Evolutionary conservation across 805 yeast genomes (phyloP).

Genomic region (Candida germanica): DNA sequence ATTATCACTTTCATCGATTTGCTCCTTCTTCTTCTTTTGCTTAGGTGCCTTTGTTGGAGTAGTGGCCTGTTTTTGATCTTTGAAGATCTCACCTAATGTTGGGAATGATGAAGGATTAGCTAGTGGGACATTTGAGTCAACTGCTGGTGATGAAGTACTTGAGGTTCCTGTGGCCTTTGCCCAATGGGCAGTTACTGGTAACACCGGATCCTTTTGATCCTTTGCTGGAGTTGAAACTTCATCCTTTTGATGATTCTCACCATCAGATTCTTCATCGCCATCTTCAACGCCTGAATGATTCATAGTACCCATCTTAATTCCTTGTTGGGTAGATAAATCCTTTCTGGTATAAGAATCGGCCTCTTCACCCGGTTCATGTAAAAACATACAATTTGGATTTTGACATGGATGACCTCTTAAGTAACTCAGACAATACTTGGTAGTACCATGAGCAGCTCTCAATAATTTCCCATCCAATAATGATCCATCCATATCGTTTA

Average conservation of each 20-base stretch:
- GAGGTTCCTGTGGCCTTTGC: slow-evolving; percentile 26
- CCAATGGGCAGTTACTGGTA: slow-evolving; percentile 77
- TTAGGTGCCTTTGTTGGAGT: slow-evolving; percentile 22
- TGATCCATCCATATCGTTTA: slow-evolving; percentile 88
- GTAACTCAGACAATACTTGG: slow-evolving; percentile 96
- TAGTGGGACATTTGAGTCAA: slow-evolving; percentile 31
- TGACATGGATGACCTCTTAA: slow-evolving; percentile 95
- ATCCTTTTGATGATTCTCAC: too few species aligned
- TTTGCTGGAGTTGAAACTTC: slow-evolving; percentile 20
- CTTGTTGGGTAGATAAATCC: slow-evolving; percentile 75
- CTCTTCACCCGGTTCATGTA: slow-evolving; percentile 99
- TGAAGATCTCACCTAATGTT: slow-evolving; percentile 48
- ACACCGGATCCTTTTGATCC: slow-evolving; percentile 34
- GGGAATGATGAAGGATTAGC: slow-evolving; percentile 58
- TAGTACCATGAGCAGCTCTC: slow-evolving; percentile 97
- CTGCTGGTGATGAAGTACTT: slow-evolving; percentile 33
- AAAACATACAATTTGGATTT: slow-evolving; percentile 97
- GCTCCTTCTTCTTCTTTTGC: slow-evolving; percentile 29
- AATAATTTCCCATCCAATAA: slow-evolving; percentile 85
- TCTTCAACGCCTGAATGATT: slow-evolving; percentile 14
- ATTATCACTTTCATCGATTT: slow-evolving; percentile 48
- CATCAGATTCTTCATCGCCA: slow-evolving; percentile 3
- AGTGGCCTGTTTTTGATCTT: slow-evolving; percentile 33
- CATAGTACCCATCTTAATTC: slow-evolving; percentile 53
- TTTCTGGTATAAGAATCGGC: slow-evolving; percentile 95